Evolutionary conservation across 2,329 filamentous ascomycete genomes (phyloP).

Genomic region (Ophiosphaerella herpotricha): DNA sequence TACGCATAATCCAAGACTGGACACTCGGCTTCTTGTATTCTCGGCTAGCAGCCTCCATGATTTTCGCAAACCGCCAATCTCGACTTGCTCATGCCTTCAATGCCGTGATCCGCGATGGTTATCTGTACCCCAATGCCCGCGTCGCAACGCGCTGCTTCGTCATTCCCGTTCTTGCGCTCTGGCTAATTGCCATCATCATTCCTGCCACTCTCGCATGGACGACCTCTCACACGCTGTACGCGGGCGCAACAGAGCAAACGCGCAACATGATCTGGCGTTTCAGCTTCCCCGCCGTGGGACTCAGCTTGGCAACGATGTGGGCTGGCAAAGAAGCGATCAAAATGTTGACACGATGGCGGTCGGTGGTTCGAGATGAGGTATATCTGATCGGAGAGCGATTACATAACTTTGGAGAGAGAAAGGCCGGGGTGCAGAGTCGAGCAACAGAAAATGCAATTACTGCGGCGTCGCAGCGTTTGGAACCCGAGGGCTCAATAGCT

Average conservation of each 20-base stretch:
- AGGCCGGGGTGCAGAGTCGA: slow-evolving; percentile 13
- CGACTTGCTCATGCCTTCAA: slow-evolving; percentile 75
- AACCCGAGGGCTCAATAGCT: background rate
- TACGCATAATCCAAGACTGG: slow-evolving; percentile 92
- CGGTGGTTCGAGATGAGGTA: slow-evolving; percentile 87
- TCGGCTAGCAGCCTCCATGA: slow-evolving; percentile 73
- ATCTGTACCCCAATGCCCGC: slow-evolving; percentile 75
- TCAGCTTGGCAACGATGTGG: slow-evolving; percentile 53
- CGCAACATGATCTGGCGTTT: slow-evolving; percentile 64
- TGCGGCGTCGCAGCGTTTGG: background rate
- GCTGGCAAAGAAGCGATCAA: slow-evolving; percentile 56
- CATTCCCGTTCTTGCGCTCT: slow-evolving; percentile 71
- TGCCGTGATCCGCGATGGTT: slow-evolving; percentile 71
- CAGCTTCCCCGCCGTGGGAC: slow-evolving; percentile 71
- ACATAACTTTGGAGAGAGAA: slow-evolving; percentile 83
- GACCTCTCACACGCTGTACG: slow-evolving; percentile 50
- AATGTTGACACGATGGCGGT: slow-evolving; percentile 75
- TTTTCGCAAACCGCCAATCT: slow-evolving; percentile 70
- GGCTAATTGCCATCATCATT: slow-evolving; percentile 63
- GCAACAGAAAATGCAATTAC: slow-evolving; percentile 3
- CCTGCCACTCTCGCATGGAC: slow-evolving; percentile 66
- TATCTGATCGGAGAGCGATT: slow-evolving; percentile 93
- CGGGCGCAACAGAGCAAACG: slow-evolving; percentile 51
- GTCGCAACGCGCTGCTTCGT: slow-evolving; percentile 86
- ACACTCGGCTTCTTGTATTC: slow-evolving; percentile 89